These are phyloP conservation scores for Mangifera indica DNA, from an alignment of 345 rosid species.

Conservation along the genomic window DNA sequence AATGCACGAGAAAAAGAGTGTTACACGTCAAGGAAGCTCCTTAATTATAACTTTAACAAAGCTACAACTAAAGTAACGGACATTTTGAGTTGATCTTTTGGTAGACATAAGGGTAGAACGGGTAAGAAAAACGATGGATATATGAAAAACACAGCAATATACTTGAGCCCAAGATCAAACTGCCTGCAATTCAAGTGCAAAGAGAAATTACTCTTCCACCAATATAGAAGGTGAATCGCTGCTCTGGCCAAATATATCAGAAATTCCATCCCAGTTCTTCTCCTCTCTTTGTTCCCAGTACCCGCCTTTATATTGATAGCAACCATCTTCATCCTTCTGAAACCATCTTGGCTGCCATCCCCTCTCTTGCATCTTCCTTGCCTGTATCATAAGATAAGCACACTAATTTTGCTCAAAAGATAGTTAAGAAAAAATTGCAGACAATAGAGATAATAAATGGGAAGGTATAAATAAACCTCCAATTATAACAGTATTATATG, in stretches of 20 bases:
- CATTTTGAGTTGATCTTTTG: conserved; percentile 5
- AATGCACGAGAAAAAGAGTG: neutral
- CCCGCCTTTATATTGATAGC: conserved; percentile 76
- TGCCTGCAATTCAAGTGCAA: neutral
- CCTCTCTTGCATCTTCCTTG: conserved; percentile 93
- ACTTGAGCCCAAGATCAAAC: neutral
- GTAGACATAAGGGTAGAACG: neutral
- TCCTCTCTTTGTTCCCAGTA: conserved; percentile 93
- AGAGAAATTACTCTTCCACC: conserved; percentile 33
- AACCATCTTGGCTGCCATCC: conserved; percentile 99
- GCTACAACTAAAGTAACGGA: conserved; percentile 13
- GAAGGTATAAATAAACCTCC: neutral
- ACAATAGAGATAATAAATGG: neutral
- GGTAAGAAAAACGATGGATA: neutral
- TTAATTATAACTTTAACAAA: neutral
- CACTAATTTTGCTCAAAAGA: neutral
- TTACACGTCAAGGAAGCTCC: conserved; percentile 1
- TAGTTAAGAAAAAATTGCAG: neutral
- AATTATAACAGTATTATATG: too few species aligned
- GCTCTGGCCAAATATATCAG: conserved; percentile 75
- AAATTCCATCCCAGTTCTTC: conserved; percentile 62
- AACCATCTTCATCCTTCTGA: conserved; percentile 74
- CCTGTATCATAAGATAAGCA: conserved; percentile 53
- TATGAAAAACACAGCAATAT: neutral
- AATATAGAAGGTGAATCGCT: conserved; percentile 33